phyloP scores from a whole-genome alignment of 2,329 filamentous ascomycete genomes.

The Colletotrichum viniferum region DNA sequence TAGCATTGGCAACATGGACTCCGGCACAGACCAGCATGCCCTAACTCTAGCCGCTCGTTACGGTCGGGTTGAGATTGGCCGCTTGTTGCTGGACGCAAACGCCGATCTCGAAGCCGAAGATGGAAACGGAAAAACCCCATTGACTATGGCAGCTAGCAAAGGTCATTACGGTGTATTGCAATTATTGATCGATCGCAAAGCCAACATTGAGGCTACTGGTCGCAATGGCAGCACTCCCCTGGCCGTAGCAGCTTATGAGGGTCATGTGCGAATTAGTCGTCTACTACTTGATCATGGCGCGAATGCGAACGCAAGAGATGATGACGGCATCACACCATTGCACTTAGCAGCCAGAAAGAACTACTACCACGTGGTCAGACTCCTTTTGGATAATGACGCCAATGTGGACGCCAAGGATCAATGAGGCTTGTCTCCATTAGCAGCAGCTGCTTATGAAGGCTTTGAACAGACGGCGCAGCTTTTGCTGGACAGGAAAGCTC shows the following conservation, averaged over 20 bases:
- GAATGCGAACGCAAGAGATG: background rate
- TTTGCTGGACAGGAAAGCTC: background rate
- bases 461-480: background rate
- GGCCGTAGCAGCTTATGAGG: background rate
- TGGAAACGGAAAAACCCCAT: background rate
- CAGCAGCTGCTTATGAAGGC: background rate
- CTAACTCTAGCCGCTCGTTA: background rate
- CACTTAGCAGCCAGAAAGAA: background rate
- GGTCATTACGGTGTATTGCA: background rate
- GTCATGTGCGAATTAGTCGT: background rate
- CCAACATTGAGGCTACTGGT: background rate
- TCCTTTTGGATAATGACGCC: background rate
- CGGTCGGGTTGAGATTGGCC: rapidly evolving
- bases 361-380: background rate
- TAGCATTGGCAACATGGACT: background rate
- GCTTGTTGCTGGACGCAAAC: background rate
- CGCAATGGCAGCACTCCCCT: background rate
- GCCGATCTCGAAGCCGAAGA: background rate
- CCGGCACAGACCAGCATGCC: background rate
- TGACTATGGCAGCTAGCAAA: background rate
- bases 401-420: background rate
- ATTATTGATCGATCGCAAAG: background rate
- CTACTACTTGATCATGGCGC: background rate
- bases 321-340: background rate
- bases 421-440: background rate